phyloP scores from a whole-genome alignment of 306 rosid genomes.

The Sechiopsis laciniata region DNA sequence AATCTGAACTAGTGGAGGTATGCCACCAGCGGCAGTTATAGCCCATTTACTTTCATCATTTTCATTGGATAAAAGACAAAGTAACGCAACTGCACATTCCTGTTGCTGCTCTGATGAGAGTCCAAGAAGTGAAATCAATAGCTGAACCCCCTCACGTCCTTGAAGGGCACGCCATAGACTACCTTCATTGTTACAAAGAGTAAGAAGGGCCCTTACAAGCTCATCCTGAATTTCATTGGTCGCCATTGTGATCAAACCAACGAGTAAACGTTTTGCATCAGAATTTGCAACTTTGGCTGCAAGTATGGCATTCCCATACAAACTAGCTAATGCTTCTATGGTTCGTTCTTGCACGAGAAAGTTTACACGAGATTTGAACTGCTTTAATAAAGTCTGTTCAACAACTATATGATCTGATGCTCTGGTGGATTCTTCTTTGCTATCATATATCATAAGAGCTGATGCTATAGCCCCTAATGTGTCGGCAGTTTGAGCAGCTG shows the following conservation, averaged over 20 bases:
- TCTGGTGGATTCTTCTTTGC: constrained; percentile 70
- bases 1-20: constrained; percentile 98
- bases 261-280: constrained; percentile 87
- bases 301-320: constrained; percentile 74
- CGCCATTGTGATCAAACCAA: constrained; percentile 96
- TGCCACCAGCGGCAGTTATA: constrained; percentile 98
- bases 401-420: constrained; percentile 71
- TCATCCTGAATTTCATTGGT: constrained; percentile 85
- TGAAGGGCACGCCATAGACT: constrained; percentile 89
- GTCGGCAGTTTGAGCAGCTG: constrained; percentile 83
- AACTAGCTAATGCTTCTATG: constrained; percentile 91
- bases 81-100: constrained; percentile 96
- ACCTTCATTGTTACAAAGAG: constrained; percentile 71
- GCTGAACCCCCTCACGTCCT: constrained; percentile 96
- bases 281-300: constrained; percentile 66
- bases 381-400: constrained; percentile 80
- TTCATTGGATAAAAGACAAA: constrained; percentile 79
- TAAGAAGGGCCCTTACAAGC: constrained; percentile 71
- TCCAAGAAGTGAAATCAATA: constrained; percentile 89
- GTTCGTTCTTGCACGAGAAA: constrained; percentile 96
- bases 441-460: constrained; percentile 95
- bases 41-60: constrained; percentile 99
- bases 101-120: constrained; percentile 98
- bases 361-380: constrained; percentile 59
- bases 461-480: constrained; percentile 97